These are phyloP conservation scores for Mixia osmundae DNA, from an alignment of 1,284 basidiomycete species.

Conservation along the genomic window DNA sequence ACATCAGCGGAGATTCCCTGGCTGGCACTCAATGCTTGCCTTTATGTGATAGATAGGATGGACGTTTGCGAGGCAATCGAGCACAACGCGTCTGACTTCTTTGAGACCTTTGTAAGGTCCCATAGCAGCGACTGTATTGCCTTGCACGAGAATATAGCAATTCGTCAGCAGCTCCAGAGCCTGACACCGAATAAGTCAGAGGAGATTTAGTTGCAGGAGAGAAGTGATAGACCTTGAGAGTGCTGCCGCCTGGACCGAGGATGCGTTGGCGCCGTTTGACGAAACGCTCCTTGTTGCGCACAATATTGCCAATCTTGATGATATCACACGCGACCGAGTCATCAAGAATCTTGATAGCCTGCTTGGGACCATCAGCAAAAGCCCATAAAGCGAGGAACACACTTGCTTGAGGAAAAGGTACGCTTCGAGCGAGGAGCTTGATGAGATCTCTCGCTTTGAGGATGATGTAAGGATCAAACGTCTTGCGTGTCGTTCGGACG, in stretches of 20 bases:
- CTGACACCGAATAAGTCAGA: conserved; percentile 25
- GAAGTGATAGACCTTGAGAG: conserved; percentile 48
- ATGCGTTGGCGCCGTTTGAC: conserved; percentile 90
- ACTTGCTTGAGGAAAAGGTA: conserved; percentile 33
- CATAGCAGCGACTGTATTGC: conserved; percentile 94
- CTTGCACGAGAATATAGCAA: conserved; percentile 94
- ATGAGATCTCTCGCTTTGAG: conserved; percentile 90
- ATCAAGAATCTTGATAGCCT: conserved; percentile 76
- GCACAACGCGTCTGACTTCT: conserved; percentile 77
- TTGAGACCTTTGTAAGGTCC: conserved; percentile 85
- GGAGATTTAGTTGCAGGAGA: background rate
- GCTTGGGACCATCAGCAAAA: conserved; percentile 15
- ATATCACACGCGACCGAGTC: conserved; percentile 85
- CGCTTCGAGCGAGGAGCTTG: conserved; percentile 80
- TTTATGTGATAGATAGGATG: conserved; percentile 99
- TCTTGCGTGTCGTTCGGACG: conserved; percentile 87
- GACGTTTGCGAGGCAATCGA: conserved; percentile 99
- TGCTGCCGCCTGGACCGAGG: conserved; percentile 88
- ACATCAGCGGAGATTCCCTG: background rate
- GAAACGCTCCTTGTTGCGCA: conserved; percentile 90
- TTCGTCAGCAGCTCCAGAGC: conserved; percentile 91
- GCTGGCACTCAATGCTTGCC: conserved; percentile 25
- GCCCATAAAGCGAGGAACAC: background rate
- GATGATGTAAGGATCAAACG: conserved; percentile 86
- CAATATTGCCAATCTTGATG: conserved; percentile 86